Evolutionary conservation across 2,329 filamentous ascomycete species (phyloP).

Genomic region (Didymella exigua): DNA sequence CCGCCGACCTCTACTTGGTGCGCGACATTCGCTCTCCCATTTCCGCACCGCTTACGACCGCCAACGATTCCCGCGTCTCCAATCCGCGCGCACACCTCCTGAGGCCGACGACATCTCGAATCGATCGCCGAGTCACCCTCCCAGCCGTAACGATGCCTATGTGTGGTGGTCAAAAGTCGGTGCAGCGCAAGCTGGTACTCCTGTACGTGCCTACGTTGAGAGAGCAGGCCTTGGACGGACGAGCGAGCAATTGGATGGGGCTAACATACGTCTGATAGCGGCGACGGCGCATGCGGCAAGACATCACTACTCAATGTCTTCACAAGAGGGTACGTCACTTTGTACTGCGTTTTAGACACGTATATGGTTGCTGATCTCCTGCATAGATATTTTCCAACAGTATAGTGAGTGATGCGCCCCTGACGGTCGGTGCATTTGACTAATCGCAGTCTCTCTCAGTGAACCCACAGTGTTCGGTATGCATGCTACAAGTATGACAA

Average conservation of each 20-base stretch:
- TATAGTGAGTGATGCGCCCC: constrained; percentile 68
- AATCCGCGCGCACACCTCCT: constrained; percentile 35
- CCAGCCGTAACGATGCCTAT: constrained; percentile 50
- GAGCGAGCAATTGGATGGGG: constrained; percentile 25
- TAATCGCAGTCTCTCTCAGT: constrained; percentile 49
- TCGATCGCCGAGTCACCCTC: constrained; percentile 27
- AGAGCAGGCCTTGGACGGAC: constrained; percentile 1
- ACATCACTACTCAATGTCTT: constrained; percentile 98
- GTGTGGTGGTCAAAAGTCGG: constrained; percentile 68
- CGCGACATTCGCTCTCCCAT: constrained; percentile 14
- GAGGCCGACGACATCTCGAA: constrained; percentile 28
- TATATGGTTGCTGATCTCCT: constrained; percentile 7
- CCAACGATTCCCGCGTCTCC: constrained; percentile 24
- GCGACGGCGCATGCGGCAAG: constrained; percentile 96
- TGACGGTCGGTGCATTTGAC: constrained; percentile 16
- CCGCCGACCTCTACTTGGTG: constrained; percentile 17
- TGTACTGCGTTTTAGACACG: not conserved
- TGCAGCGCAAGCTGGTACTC: constrained; percentile 94
- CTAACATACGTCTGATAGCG: constrained; percentile 59
- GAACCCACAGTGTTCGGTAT: constrained; percentile 90
- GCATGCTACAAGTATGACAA: constrained; percentile 16
- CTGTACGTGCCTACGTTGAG: constrained; percentile 64
- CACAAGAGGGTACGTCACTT: constrained; percentile 79
- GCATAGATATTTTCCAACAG: constrained; percentile 88
- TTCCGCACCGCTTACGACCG: constrained; percentile 16